Evolutionary conservation across 2,329 filamentous ascomycete genomes (phyloP).

Genomic region (Cylindrodendrum hubeiense): DNA sequence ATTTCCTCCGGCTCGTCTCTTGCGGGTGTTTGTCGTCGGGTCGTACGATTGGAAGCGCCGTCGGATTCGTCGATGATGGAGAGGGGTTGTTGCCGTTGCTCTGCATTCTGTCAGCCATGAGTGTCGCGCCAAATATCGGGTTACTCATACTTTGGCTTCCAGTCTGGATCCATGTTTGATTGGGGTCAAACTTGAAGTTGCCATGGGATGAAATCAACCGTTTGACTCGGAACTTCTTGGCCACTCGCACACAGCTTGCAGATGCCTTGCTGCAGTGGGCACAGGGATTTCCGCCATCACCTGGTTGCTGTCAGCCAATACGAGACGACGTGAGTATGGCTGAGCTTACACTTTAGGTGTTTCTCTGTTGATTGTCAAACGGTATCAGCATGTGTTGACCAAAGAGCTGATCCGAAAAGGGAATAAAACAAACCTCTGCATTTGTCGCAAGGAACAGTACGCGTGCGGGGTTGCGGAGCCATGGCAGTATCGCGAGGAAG

Average conservation of each 20-base stretch:
- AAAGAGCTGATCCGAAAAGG: neutral
- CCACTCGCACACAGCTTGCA: slow-evolving; percentile 12
- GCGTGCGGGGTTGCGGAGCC: slow-evolving; percentile 28
- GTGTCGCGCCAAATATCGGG: neutral
- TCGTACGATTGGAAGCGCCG: neutral
- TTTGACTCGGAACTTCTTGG: slow-evolving; percentile 30
- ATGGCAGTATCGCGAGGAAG: slow-evolving; percentile 3
- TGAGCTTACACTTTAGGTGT: slow-evolving; percentile 29
- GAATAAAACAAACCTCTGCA: slow-evolving; percentile 26
- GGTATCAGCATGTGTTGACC: neutral
- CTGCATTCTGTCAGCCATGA: neutral
- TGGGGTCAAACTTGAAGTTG: slow-evolving; percentile 29
- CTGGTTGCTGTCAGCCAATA: neutral
- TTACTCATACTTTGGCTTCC: slow-evolving; percentile 2
- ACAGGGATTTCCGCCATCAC: slow-evolving; percentile 26
- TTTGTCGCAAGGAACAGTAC: slow-evolving; percentile 32
- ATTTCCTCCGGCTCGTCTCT: slow-evolving; percentile 14
- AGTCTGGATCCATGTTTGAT: slow-evolving; percentile 31
- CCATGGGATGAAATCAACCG: slow-evolving; percentile 27
- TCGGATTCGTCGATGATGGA: slow-evolving; percentile 29
- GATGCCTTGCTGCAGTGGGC: slow-evolving; percentile 26
- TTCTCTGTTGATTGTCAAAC: slow-evolving; percentile 16
- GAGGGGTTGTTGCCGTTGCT: neutral
- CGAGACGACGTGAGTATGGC: neutral
- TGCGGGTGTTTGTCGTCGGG: neutral